These are phyloP conservation scores for Drosera spatulata DNA, from an alignment of 179 eudicot genomes.

Conservation along the genomic window DNA sequence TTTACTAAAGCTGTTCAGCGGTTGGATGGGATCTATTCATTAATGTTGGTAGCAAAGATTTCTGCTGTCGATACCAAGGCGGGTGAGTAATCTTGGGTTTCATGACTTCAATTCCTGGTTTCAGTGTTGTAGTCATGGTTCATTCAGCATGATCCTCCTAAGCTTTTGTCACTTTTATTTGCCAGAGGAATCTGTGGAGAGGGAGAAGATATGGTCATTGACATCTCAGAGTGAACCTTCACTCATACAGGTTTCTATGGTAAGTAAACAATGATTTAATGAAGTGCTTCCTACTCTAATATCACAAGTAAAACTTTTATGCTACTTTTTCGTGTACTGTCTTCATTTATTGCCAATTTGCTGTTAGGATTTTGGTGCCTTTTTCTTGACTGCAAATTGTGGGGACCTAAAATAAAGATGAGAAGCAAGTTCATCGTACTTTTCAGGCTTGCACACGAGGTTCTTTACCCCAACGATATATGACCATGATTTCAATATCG, in stretches of 20 bases:
- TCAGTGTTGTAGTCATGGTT: background rate
- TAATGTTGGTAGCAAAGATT: slow-evolving; percentile 64
- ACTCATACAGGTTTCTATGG: slow-evolving; percentile 75
- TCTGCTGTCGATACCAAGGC: slow-evolving; percentile 88
- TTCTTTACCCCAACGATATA: no score
- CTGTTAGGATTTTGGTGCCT: no score
- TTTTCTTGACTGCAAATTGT: no score
- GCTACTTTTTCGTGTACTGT: no score
- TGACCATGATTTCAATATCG: no score
- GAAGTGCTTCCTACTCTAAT: no score
- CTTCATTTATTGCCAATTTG: no score
- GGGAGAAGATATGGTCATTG: slow-evolving; percentile 89
- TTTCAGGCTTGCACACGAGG: no score
- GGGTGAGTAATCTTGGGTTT: slow-evolving; percentile 23
- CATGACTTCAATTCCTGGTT: no score
- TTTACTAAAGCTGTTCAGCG: slow-evolving; percentile 83
- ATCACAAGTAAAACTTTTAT: no score
- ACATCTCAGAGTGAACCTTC: slow-evolving; percentile 81
- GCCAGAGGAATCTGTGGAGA: slow-evolving; percentile 62
- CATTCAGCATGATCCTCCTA: slow-evolving; percentile 6
- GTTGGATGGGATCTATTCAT: slow-evolving; percentile 85
- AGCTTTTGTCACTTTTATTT: slow-evolving; percentile 7
- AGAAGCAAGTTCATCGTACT: no score
- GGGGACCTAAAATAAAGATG: no score
- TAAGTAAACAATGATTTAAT: slow-evolving; percentile 7